Evolutionary conservation across 176 grass and related monocot genomes (phyloP), one percentile per base, ranked within the genome.

Genomic region (Oryza longistaminata): DNA sequence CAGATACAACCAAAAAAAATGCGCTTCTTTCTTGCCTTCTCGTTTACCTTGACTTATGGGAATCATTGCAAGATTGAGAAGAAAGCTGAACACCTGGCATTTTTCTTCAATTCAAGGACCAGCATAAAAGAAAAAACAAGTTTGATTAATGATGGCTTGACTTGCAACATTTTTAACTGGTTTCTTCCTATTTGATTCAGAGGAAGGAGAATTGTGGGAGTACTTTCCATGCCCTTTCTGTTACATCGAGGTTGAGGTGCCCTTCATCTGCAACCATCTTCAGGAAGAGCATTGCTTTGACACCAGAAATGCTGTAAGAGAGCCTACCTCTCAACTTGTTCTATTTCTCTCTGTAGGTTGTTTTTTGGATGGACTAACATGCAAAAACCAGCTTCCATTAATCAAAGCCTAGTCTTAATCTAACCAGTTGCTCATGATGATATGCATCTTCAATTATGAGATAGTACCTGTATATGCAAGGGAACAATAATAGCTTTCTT

Each of bases 281-380:
- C 87, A 97, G 81, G 92, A 97, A 71, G 94, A 97, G 44, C 94
- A 97, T 61, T 97, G 94, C 79, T 97, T 97, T 16, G 87, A 97
- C 89, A 84, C 88, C 27, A 88, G 80, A 85, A 97, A 97, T 82
- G 92, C 85, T 22, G 94, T 88, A 94, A 92, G 82, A 34, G 21
- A 82, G 3, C 2, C 42, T 43, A 43, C 42, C 46, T 49, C 10
- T 73, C 40, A 14, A 11, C 65, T 60, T 35, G 26, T 33, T 43
- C 19, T 49, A 64, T 68, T 16, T 74, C 5, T 81, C 12, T 62
- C 69, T 12, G 0, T 49, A 49, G 9, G 0, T 50, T 79, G 67
- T 64, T 65, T 73, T 3, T 21, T 64, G 39, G 17, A 39, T 78
- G 3, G 72, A 72, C 55, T 66, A 40, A 2, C 40, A n/a, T 76